phyloP scores from a whole-genome alignment of 2,329 filamentous ascomycete species.

The Cercospora brassicicola region DNA sequence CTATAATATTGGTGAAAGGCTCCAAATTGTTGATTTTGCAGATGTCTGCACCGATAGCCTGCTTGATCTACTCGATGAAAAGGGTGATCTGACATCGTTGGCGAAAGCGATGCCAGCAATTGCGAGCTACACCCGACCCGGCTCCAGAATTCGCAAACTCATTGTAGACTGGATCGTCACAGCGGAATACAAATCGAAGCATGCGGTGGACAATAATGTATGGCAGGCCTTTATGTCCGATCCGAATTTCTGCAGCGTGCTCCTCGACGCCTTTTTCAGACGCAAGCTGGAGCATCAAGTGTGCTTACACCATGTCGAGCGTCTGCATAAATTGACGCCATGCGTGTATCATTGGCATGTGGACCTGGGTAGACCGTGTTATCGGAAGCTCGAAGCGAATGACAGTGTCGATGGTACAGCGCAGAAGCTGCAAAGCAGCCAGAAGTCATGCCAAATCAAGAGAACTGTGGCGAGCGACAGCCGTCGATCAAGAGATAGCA shows the following conservation, averaged over 20 bases:
- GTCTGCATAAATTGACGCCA: not conserved
- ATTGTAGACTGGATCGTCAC: not conserved
- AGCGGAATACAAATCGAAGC: not conserved
- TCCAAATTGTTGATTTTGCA: not conserved
- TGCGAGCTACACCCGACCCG: not conserved
- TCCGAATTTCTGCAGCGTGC: not conserved
- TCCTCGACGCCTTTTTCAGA: not conserved
- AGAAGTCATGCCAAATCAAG: not conserved
- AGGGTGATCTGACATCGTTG: not conserved
- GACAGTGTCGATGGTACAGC: not conserved
- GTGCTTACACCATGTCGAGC: conserved; percentile 1
- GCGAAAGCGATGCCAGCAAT: not conserved
- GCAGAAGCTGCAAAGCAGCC: not conserved
- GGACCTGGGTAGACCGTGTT: not conserved
- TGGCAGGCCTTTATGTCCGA: not conserved
- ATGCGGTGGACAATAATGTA: not conserved
- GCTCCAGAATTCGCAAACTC: not conserved
- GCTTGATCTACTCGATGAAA: not conserved
- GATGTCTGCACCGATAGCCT: not conserved
- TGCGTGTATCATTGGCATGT: conserved; percentile 6
- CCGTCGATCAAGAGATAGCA: not conserved
- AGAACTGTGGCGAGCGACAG: not conserved
- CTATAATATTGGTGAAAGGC: not conserved
- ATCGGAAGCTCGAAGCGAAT: not conserved
- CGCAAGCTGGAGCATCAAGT: conserved; percentile 5